Percentiles rank a stretch among this genome's conserved stretches.
phyloP scores from a whole-genome alignment of 768 basidiomycete species.

The Rhodotorula graminis region DNA sequence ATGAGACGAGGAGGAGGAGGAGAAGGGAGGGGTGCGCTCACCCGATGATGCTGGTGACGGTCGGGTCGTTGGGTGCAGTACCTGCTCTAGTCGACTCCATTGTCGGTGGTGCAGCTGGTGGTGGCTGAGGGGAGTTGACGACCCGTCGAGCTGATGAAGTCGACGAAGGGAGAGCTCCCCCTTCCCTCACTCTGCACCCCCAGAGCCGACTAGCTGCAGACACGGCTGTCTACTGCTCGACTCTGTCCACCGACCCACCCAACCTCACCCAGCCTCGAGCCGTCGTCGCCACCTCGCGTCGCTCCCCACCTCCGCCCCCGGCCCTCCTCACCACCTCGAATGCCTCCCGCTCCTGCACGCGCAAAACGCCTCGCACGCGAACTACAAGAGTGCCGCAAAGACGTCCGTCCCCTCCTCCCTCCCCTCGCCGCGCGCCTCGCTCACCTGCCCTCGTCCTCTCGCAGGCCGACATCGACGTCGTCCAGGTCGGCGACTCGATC shows the following conservation, averaged over 20 bases:
- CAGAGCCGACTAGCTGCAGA: too few relatives aligned
- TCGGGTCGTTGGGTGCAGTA: background rate
- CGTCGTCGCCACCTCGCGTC: too few relatives aligned
- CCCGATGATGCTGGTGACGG: conserved; percentile 20
- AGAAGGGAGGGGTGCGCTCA: conserved; percentile 1
- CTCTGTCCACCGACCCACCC: too few relatives aligned
- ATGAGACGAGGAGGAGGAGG: background rate
- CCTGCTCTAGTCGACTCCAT: background rate
- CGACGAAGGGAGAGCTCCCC: too few relatives aligned
- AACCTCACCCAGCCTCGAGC: too few relatives aligned
- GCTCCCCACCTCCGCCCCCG: too few relatives aligned
- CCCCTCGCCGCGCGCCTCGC: too few relatives aligned
- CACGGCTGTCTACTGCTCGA: too few relatives aligned
- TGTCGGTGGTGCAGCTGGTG: background rate
- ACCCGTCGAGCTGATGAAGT: too few relatives aligned
- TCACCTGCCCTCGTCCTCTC: background rate
- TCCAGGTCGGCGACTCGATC: conserved; percentile 8
- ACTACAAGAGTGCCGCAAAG: conserved; percentile 22
- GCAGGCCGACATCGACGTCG: conserved; percentile 11
- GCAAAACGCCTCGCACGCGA: conserved; percentile 23
- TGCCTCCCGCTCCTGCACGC: conserved; percentile 6
- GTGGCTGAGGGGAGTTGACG: too few relatives aligned
- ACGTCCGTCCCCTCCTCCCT: conserved; percentile 4
- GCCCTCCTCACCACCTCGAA: background rate
- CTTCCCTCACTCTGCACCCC: too few relatives aligned